phyloP scores from a whole-genome alignment of 768 basidiomycete genomes.

The Collybia sp. region DNA sequence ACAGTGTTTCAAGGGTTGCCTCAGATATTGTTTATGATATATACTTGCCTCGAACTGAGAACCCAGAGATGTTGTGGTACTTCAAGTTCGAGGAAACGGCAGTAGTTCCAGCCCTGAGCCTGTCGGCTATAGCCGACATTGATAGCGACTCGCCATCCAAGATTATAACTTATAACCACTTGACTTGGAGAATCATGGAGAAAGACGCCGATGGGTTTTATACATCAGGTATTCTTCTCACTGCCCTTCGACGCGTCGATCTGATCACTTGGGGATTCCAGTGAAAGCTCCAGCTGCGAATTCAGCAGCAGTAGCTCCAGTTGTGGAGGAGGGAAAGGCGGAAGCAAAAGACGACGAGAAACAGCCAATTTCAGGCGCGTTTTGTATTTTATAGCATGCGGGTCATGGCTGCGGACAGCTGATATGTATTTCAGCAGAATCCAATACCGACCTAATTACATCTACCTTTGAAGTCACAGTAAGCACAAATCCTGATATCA shows the following conservation, averaged over 20 bases:
- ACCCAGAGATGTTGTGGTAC: background rate
- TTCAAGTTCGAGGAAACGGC: background rate
- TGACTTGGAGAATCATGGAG: slow-evolving; percentile 23
- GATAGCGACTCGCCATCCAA: slow-evolving; percentile 6
- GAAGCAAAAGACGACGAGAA: slow-evolving; percentile 13
- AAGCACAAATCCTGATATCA: slow-evolving; percentile 16
- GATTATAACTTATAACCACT: slow-evolving; percentile 4
- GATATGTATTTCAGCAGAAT: slow-evolving; percentile 10
- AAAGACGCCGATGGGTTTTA: slow-evolving; percentile 84
- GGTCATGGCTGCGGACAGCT: background rate
- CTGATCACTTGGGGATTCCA: slow-evolving; percentile 1
- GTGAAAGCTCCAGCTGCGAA: slow-evolving; percentile 13
- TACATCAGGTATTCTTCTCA: slow-evolving; percentile 41
- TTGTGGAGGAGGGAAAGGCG: slow-evolving; percentile 3
- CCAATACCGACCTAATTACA: slow-evolving; percentile 59
- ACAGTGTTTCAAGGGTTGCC: no score
- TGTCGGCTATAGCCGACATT: background rate
- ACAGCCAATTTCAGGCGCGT: slow-evolving; percentile 18
- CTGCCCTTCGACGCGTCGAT: background rate
- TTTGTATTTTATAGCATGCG: background rate
- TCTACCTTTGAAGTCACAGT: slow-evolving; percentile 85
- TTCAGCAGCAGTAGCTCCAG: slow-evolving; percentile 16
- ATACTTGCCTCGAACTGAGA: background rate
- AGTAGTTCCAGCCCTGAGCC: background rate
- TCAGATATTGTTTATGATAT: no score